phyloP scores from a whole-genome alignment of 768 basidiomycete genomes.

The Cantharellus cinnabarinus region DNA sequence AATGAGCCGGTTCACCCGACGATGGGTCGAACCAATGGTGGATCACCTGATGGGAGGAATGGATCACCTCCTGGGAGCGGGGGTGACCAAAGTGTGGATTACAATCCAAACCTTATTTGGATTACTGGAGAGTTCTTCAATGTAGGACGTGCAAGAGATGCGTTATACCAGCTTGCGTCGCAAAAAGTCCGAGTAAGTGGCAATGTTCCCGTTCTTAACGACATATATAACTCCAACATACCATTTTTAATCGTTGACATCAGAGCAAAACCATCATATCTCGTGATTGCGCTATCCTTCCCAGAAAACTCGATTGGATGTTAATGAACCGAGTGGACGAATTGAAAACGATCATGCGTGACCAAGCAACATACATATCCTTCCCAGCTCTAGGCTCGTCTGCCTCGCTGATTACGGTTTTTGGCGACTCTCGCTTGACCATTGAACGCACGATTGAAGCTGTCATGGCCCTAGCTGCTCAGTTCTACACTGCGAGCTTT shows the following conservation, averaged over 20 bases:
- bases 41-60: neutral
- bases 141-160: conserved; percentile 84
- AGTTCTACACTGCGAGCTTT: conserved; percentile 91
- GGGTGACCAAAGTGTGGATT: neutral
- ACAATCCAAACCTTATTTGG: conserved; percentile 66
- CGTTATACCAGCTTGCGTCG: conserved; percentile 74
- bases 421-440: conserved; percentile 82
- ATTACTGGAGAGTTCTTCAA: conserved; percentile 97
- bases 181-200: conserved; percentile 41
- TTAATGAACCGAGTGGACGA: conserved; percentile 92
- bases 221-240: neutral
- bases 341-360: conserved; percentile 77
- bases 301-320: conserved; percentile 97
- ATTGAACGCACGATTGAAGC: conserved; percentile 86
- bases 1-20: neutral
- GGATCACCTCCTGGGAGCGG: neutral
- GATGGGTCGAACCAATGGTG: neutral
- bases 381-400: conserved; percentile 85
- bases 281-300: conserved; percentile 80
- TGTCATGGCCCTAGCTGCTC: conserved; percentile 87
- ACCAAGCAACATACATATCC: conserved; percentile 90
- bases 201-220: neutral
- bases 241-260: neutral
- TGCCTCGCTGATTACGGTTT: conserved; percentile 81
- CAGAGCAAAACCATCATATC: conserved; percentile 83